phyloP scores from a whole-genome alignment of 2,329 filamentous ascomycete genomes.

The Bimuria novae-zelandiae region DNA sequence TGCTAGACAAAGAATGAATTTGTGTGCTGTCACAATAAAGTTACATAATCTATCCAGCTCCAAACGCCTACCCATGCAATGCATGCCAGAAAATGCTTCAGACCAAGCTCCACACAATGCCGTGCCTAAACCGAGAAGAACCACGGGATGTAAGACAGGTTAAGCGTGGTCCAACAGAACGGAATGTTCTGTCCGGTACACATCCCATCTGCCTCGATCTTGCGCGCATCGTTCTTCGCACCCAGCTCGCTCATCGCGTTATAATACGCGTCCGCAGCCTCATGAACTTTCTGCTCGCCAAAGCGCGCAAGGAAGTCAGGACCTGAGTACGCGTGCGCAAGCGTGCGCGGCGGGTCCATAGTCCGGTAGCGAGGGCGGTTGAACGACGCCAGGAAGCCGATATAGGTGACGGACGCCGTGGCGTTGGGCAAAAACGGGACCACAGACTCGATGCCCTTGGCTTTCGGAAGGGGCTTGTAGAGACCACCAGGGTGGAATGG shows the following conservation, averaged over 20 bases:
- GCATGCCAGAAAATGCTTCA: no score
- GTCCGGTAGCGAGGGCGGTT: slow-evolving; percentile 9
- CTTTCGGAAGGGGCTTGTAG: slow-evolving; percentile 2
- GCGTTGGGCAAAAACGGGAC: slow-evolving; percentile 8
- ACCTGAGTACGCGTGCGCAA: slow-evolving; percentile 5
- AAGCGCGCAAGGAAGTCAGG: background rate
- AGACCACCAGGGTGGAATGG: slow-evolving; percentile 8
- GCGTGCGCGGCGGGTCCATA: slow-evolving; percentile 6
- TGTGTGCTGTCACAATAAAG: no score
- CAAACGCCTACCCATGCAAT: no score
- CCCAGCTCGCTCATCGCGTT: slow-evolving; percentile 1
- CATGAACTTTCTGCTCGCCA: background rate
- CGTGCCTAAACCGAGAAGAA: slow-evolving; percentile 9
- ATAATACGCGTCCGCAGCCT: background rate
- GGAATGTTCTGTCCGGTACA: slow-evolving; percentile 8
- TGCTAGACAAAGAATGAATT: no score
- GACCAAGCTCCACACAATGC: no score
- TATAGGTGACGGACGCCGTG: slow-evolving; percentile 3
- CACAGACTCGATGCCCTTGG: slow-evolving; percentile 5
- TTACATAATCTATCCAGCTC: no score
- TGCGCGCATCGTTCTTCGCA: slow-evolving; percentile 5
- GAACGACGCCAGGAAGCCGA: slow-evolving; percentile 4
- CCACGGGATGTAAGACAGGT: slow-evolving; percentile 7
- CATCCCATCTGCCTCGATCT: slow-evolving; percentile 4
- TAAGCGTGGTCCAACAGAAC: slow-evolving; percentile 8